Conservation (phyloP, 352 stramenopile species). For the Pythium periplocum region DNA sequence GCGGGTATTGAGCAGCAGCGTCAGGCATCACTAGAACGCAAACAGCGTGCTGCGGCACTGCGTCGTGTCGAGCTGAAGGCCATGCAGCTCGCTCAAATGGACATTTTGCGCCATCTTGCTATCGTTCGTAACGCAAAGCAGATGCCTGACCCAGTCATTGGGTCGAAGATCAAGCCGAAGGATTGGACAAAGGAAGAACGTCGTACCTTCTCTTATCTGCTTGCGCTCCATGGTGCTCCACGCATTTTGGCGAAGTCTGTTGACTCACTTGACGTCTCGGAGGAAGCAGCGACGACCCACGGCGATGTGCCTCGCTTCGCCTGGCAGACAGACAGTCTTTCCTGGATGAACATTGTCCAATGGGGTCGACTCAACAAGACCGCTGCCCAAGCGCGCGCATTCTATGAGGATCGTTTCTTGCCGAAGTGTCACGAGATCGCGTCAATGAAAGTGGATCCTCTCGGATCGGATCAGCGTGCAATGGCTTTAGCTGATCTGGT, state of each 20-base stretch:
- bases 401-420: constrained; percentile 74
- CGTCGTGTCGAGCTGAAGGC: constrained; percentile 80
- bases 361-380: constrained; percentile 85
- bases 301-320: constrained; percentile 39
- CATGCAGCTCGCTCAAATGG: constrained; percentile 77
- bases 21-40: constrained; percentile 63
- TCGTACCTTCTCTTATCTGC: constrained; percentile 71
- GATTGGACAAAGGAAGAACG: constrained; percentile 88
- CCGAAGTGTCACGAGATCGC: constrained; percentile 74
- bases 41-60: constrained; percentile 49
- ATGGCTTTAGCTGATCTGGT: constrained; percentile 70
- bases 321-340: constrained; percentile 77
- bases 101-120: constrained; percentile 67
- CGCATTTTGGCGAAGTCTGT: constrained; percentile 61
- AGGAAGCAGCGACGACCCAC: constrained; percentile 4
- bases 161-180: constrained; percentile 63
- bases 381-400: constrained; percentile 40
- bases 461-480: constrained; percentile 70
- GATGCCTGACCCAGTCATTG: constrained; percentile 45
- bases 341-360: constrained; percentile 78
- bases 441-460: constrained; percentile 71
- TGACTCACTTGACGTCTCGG: background rate
- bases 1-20: constrained; percentile 62
- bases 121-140: constrained; percentile 62
- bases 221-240: constrained; percentile 67